Base-by-base conservation (phyloP, 768 basidiomycete genomes). In the Strobilomyces confusus region DNA sequence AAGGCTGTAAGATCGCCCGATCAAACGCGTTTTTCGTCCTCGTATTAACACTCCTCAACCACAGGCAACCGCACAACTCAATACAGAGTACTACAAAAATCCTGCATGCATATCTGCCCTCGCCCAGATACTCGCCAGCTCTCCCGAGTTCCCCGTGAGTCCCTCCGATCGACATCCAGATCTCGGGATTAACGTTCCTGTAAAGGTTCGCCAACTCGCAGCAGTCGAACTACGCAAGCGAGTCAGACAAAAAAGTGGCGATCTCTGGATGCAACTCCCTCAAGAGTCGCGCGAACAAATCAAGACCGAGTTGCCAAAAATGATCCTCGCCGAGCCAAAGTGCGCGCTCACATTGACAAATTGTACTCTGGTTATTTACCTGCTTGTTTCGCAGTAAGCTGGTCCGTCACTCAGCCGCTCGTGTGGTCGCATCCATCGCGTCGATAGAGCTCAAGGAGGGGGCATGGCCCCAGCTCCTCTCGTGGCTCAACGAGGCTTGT, bases 221-320 rank as follows among this genome's bases (percentile, higher is more conserved):
- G 94, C 95, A 9, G 94, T 98, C 51, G 97, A 99, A 73, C 79
- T 98, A 68, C 82, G 95, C 62, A 99, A 99, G 78, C 89, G 95
- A 53, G 82, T 98, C 55, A 69, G 79, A 25, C 80, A 84, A 67
- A 86, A 86, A 63, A 89, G 87, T 60, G 89, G 87, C 46, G 82
- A 80, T 67, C 72, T 95, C 30, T 99, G 97, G 97, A 75, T 82
- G 19, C 75, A 80, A 51, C 78, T 92, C 26, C 72, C 82, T 33
- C 79, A 80, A 66, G 74, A 77, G 34, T 76, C 86, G 55, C 86
- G 95, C 38, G 78, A 84, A 58, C 79, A 88, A 69, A 92, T 99
- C 73, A 99, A 98, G 76, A 72, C 72, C 51, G 84, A 88, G 63
- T 72, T 98, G 48, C 87, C 94, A 15, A 78, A 89, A 58, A 73